Base-by-base conservation (phyloP, 169 alveolate species). In the Babesia ovata region DNA sequence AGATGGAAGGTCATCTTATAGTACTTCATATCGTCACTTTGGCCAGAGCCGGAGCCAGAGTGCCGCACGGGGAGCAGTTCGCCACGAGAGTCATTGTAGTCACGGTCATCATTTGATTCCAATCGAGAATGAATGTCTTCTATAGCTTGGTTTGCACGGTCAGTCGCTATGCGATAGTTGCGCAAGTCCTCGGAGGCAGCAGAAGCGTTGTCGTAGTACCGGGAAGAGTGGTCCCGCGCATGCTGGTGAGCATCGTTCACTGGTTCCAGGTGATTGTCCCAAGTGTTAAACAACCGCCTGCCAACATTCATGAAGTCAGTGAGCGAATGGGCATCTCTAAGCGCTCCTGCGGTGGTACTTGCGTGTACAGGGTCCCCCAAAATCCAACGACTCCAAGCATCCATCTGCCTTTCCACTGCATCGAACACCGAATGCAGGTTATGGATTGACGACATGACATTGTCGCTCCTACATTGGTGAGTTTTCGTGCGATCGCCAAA, bases 1-100 rank as follows among this genome's bases (percentile, higher is more conserved):
- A 75, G 59, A 12, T 70, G 77, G 46, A 75, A 75, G 28, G 70
- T 24, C 60, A 63, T 10, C 56, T 42, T 63, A 42, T 63, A 75
- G 57, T 8, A 52, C 21, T 26, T 28, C 13, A 8, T 65, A 65
- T 75, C 67, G 39, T 63, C 76, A 11, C 14, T 17, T 14, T 16
- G 0, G 22, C 0, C 13, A 9, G 39, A 21, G 2, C 63, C 63
- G 7, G 56, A 19, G 26, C 4, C 81, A 0, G 62, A 4, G 39
- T n/a, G 11, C 49, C 61, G 22, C 24, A 36, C 19, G 28, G 50
- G 26, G 2, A 24, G 61, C 29, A 61, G 0, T 11, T 61, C 53
- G 19, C 1, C 7, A 21, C 7, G 21, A 12, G 7, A 10, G 42
- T 24, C 11, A 10, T 21, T 44, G 36, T 17, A 7, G 3, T 2